Conservation (phyloP, 1,139 yeast genomes). For the Suhomyces bribrorum region DNA sequence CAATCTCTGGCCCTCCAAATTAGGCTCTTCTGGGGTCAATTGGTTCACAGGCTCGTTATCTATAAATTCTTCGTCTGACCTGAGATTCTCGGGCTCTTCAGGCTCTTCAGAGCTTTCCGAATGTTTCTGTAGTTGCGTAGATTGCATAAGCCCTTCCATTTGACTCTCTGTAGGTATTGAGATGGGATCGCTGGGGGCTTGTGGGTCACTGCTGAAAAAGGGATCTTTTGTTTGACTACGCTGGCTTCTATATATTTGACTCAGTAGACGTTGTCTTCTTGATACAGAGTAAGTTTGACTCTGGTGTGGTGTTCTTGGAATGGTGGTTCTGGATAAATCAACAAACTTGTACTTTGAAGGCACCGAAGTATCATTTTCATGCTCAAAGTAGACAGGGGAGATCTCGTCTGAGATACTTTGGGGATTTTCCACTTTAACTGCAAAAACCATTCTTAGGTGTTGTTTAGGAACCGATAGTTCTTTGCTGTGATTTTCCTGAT, state of each 20-base stretch:
- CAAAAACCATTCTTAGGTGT: conserved; percentile 23
- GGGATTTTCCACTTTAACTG: conserved; percentile 21
- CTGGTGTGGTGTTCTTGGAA: conserved; percentile 1
- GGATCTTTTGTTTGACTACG: background rate
- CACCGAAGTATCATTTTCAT: conserved; percentile 13
- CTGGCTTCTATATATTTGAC: too few species aligned
- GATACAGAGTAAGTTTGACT: conserved; percentile 3
- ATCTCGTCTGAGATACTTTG: conserved; percentile 12
- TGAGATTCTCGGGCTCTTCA: too few species aligned
- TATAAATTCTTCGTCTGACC: too few species aligned
- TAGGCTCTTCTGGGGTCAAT: too few species aligned
- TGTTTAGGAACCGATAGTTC: conserved; percentile 4
- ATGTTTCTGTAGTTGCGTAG: conserved; percentile 3
- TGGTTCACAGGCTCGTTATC: too few species aligned
- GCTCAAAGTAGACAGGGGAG: conserved; percentile 28
- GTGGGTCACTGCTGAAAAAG: background rate
- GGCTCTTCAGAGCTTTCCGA: too few species aligned
- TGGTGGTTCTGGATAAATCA: conserved; percentile 9
- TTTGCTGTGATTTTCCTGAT: conserved; percentile 14
- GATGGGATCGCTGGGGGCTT: conserved; percentile 5
- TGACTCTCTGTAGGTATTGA: conserved; percentile 10
- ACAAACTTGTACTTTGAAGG: conserved; percentile 6
- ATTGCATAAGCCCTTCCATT: conserved; percentile 6
- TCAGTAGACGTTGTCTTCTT: background rate
- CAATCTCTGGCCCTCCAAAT: too few species aligned